These are phyloP conservation scores for Phytophthora sp. DNA, from an alignment of 352 stramenopile genomes.

Conservation along the genomic window DNA sequence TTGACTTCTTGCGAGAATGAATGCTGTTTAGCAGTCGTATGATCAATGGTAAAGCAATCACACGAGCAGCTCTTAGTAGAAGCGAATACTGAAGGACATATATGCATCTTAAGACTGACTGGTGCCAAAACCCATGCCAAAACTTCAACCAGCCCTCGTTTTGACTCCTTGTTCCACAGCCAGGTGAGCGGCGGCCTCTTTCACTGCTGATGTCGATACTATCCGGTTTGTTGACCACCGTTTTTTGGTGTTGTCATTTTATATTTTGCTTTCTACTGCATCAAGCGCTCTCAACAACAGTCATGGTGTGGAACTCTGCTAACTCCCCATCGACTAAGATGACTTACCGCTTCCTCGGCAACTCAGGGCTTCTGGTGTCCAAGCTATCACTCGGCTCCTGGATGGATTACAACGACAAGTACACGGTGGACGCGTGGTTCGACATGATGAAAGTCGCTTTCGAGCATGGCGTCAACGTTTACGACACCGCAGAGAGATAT, in stretches of 20 bases:
- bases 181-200: no score
- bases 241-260: background rate
- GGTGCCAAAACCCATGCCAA: no score
- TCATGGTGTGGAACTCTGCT: background rate
- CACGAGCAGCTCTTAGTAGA: no score
- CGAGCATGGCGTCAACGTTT: slow-evolving; percentile 6
- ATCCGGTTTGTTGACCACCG: no score
- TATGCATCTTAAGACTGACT: no score
- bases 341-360: slow-evolving; percentile 5
- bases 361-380: slow-evolving; percentile 4
- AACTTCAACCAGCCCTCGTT: no score
- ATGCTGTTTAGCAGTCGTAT: no score
- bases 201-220: no score
- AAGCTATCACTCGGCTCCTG: slow-evolving; percentile 8
- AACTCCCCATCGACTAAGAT: background rate
- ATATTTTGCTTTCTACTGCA: background rate
- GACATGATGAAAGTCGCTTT: slow-evolving; percentile 14
- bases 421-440: slow-evolving; percentile 12
- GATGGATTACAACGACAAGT: slow-evolving; percentile 9
- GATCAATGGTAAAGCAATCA: no score
- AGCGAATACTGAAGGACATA: no score
- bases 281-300: background rate
- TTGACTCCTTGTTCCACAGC: no score
- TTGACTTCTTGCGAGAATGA: no score
- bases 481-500: slow-evolving; percentile 10